Evolutionary conservation across 1,139 yeast species (phyloP).

Genomic region (Pichia sp.): DNA sequence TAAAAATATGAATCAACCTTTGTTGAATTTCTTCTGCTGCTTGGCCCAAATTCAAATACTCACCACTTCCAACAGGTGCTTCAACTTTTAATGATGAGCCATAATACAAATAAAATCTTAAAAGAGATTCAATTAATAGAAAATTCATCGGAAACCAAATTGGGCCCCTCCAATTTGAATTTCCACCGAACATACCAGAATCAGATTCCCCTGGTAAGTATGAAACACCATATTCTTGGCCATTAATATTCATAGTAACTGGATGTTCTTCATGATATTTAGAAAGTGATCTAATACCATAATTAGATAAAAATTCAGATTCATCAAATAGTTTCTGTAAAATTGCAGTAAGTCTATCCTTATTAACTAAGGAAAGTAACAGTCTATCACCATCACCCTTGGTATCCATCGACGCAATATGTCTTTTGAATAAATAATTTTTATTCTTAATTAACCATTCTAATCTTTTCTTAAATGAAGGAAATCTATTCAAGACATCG

Average conservation of each 20-base stretch:
- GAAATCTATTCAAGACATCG: constrained; percentile 70
- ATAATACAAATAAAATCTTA: constrained; percentile 83
- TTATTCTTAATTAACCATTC: constrained; percentile 82
- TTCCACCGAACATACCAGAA: constrained; percentile 95
- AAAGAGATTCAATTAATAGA: constrained; percentile 79
- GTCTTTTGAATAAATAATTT: constrained; percentile 69
- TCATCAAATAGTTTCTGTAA: constrained; percentile 83
- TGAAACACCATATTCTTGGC: constrained; percentile 64
- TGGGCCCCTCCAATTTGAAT: constrained; percentile 98
- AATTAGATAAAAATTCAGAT: constrained; percentile 77
- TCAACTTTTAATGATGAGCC: constrained; percentile 84
- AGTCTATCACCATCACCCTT: constrained; percentile 87
- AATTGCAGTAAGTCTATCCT: constrained; percentile 73
- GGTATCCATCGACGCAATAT: constrained; percentile 80
- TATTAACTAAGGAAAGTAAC: constrained; percentile 73
- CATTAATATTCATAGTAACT: constrained; percentile 79
- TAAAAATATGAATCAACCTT: constrained; percentile 73
- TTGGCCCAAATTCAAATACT: constrained; percentile 74
- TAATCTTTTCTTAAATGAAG: constrained; percentile 77
- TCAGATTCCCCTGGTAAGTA: constrained; percentile 93
- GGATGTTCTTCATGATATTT: constrained; percentile 86
- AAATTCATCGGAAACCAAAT: constrained; percentile 96
- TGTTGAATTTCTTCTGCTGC: constrained; percentile 91
- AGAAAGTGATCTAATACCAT: constrained; percentile 86
- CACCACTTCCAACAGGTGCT: constrained; percentile 87